Conservation (phyloP, 176 grass and related monocot species). For the Chrysopogon serrulatus region DNA sequence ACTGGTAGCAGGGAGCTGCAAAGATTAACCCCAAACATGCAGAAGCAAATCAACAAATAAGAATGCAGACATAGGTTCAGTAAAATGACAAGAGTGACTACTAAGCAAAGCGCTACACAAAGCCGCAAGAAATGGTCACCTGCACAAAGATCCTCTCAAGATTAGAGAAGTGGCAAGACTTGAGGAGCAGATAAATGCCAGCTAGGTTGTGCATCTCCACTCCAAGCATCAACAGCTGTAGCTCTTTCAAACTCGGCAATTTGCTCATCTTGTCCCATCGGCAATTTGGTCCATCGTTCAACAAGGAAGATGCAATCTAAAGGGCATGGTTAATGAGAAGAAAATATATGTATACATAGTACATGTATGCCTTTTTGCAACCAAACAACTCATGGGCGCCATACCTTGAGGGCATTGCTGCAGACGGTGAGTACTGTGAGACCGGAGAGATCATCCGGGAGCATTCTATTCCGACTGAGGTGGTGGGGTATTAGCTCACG, state of each 20-base stretch:
- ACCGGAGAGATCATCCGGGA: slow-evolving; percentile 3
- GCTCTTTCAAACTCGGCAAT: slow-evolving; percentile 47
- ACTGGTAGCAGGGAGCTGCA: neutral
- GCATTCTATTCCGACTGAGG: neutral
- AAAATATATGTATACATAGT: no score
- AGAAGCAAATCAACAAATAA: neutral
- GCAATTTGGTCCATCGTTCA: no score
- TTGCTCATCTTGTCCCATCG: slow-evolving; percentile 20
- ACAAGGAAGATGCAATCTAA: no score
- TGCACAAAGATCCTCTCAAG: slow-evolving; percentile 63
- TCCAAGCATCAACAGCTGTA: slow-evolving; percentile 51
- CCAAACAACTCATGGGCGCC: neutral
- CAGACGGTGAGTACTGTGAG: slow-evolving; percentile 51
- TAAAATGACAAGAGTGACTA: neutral
- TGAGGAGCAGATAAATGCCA: slow-evolving; percentile 43
- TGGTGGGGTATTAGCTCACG: neutral
- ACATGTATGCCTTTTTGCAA: neutral
- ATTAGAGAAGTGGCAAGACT: slow-evolving; percentile 14
- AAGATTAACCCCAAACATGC: neutral
- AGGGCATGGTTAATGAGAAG: no score
- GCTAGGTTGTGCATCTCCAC: slow-evolving; percentile 35
- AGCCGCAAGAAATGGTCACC: neutral
- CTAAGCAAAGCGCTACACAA: neutral
- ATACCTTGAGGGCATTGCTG: slow-evolving; percentile 49
- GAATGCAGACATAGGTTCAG: neutral